phyloP scores from a whole-genome alignment of 1,284 basidiomycete genomes.

The Rhodotorula sp. region DNA sequence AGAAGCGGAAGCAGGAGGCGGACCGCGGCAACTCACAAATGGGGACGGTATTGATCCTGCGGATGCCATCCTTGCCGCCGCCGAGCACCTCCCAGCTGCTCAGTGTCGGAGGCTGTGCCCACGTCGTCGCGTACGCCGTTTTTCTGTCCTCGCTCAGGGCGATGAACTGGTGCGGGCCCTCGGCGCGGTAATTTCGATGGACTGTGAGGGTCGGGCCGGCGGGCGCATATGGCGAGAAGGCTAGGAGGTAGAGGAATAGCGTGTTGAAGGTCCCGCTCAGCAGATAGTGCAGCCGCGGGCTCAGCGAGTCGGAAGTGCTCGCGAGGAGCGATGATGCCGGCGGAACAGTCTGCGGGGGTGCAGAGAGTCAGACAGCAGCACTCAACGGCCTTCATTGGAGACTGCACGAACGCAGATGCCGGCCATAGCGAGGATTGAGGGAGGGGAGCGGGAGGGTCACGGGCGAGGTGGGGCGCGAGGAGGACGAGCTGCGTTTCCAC shows the following conservation, averaged over 20 bases:
- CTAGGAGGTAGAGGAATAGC: constrained; percentile 45
- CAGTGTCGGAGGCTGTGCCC: constrained; percentile 43
- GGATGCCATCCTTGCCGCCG: constrained; percentile 22
- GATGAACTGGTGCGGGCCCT: constrained; percentile 49
- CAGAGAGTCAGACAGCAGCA: not conserved
- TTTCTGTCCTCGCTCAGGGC: constrained; percentile 42
- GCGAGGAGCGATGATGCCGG: constrained; percentile 3
- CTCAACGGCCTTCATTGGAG: not conserved
- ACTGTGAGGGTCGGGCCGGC: constrained; percentile 38
- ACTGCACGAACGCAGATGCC: constrained; percentile 7
- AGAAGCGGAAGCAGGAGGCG: not conserved
- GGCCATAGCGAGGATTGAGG: not conserved
- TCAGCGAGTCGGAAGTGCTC: constrained; percentile 1
- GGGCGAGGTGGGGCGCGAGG: not conserved
- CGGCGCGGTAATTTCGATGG: constrained; percentile 36
- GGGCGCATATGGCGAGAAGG: constrained; percentile 44
- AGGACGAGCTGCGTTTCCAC: not conserved
- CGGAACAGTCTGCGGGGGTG: constrained; percentile 1
- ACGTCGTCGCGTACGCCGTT: constrained; percentile 48
- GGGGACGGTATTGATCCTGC: constrained; percentile 42
- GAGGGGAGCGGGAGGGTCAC: not conserved
- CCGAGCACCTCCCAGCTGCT: constrained; percentile 44
- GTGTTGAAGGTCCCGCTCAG: constrained; percentile 43
- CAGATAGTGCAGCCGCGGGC: constrained; percentile 33
- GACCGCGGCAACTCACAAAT: constrained; percentile 41